A percentile compares a stretch with the other conserved stretches of the same genome.
These are phyloP conservation scores for Rhizopus delemar DNA, from an alignment of 371 early-diverging fungal species.

Conservation along the genomic window DNA sequence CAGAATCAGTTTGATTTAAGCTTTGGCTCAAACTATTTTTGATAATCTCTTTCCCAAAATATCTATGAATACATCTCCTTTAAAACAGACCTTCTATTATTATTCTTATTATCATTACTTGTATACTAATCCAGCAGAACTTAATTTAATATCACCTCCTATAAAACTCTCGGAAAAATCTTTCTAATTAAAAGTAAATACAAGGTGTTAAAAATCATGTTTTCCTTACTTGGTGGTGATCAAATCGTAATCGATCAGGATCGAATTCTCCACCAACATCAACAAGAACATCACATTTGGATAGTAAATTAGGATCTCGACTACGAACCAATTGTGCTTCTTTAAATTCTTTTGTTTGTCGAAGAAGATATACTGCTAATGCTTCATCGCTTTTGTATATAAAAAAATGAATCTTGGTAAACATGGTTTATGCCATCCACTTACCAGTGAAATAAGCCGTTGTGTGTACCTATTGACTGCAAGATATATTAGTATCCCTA, in stretches of 20 bases:
- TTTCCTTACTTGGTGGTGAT: slow-evolving; percentile 84
- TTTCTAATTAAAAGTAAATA: slow-evolving; percentile 40
- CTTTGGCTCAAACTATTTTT: background rate
- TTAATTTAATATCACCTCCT: slow-evolving; percentile 73
- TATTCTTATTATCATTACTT: slow-evolving; percentile 45
- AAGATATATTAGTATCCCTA: background rate
- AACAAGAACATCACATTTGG: slow-evolving; percentile 84
- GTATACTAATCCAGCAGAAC: slow-evolving; percentile 87
- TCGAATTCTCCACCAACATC: slow-evolving; percentile 96
- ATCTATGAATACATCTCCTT: background rate
- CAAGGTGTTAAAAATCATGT: background rate
- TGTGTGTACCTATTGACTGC: background rate
- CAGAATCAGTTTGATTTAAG: background rate
- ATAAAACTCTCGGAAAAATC: slow-evolving; percentile 89
- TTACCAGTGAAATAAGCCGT: background rate
- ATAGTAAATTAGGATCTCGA: slow-evolving; percentile 78
- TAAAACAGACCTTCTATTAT: background rate
- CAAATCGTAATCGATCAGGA: slow-evolving; percentile 73
- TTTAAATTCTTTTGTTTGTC: slow-evolving; percentile 62
- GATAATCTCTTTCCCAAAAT: slow-evolving; percentile 1
- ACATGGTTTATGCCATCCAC: background rate
- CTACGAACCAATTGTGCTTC: slow-evolving; percentile 78
- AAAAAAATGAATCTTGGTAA: background rate
- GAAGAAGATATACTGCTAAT: slow-evolving; percentile 86
- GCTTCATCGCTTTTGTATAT: slow-evolving; percentile 77